These are phyloP conservation scores for Sarocladium kiliense DNA, from an alignment of 2,329 filamentous ascomycete species.

Conservation along the genomic window DNA sequence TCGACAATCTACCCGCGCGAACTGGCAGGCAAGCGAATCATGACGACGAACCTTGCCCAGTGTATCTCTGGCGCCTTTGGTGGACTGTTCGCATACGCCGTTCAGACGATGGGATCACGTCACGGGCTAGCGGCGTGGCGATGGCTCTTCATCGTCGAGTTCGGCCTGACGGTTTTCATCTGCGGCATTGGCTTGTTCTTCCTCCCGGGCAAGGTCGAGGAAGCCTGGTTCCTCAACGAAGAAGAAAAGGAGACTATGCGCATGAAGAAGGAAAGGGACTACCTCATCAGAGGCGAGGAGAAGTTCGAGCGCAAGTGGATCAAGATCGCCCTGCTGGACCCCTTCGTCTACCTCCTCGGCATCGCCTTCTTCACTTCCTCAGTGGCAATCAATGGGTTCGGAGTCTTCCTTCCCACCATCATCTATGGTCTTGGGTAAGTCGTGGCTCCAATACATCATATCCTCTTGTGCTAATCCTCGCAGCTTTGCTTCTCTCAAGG, in stretches of 20 bases:
- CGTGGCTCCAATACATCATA: no score
- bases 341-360: constrained; percentile 25
- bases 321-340: constrained; percentile 17
- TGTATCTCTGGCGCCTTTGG: constrained; percentile 24
- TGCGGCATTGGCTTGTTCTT: no score
- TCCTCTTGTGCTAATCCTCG: no score
- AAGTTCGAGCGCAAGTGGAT: constrained; percentile 20
- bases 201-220: no score
- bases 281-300: constrained; percentile 16
- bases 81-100: no score
- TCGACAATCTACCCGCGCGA: no score
- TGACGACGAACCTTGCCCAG: constrained; percentile 24
- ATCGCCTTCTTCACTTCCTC: constrained; percentile 23
- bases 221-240: constrained; percentile 36
- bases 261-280: constrained; percentile 18
- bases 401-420: constrained; percentile 29
- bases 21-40: constrained; percentile 10
- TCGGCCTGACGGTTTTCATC: no score
- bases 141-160: no score
- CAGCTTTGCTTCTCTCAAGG: no score
- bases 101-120: no score
- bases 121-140: no score
- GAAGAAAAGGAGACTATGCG: constrained; percentile 29
- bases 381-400: constrained; percentile 27
- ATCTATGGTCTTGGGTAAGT: constrained; percentile 23